Percentiles rank a stretch among this genome's conserved stretches.
phyloP scores from a whole-genome alignment of 2,329 filamentous ascomycete genomes.

The Seiridium unicorne region DNA sequence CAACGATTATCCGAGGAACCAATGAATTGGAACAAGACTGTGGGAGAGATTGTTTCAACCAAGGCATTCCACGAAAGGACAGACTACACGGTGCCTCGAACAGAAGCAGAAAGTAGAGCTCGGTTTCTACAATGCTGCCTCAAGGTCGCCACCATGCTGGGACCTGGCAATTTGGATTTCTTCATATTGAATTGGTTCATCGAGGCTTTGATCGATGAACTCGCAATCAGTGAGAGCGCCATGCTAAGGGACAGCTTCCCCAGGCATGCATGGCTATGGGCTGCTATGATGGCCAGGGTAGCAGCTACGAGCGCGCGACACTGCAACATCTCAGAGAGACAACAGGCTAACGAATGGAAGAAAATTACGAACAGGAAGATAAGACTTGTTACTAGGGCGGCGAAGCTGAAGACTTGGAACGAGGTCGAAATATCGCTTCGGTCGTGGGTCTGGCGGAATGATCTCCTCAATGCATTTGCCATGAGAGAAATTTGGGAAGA shows the following conservation, averaged over 20 bases:
- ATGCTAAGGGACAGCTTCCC: slow-evolving; percentile 19
- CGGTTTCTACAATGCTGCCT: slow-evolving; percentile 20
- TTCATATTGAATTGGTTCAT: slow-evolving; percentile 23
- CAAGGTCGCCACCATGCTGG: slow-evolving; percentile 17
- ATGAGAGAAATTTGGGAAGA: slow-evolving; percentile 23
- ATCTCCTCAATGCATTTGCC: slow-evolving; percentile 8
- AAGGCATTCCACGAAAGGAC: slow-evolving; percentile 11
- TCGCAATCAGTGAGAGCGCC: slow-evolving; percentile 16
- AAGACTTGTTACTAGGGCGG: slow-evolving; percentile 16
- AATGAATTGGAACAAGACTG: slow-evolving; percentile 14
- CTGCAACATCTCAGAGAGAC: slow-evolving; percentile 14
- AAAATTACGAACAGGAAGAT: slow-evolving; percentile 19
- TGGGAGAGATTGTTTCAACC: slow-evolving; percentile 13
- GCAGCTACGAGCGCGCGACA: slow-evolving; percentile 18
- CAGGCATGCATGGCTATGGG: slow-evolving; percentile 20
- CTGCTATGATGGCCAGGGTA: slow-evolving; percentile 19
- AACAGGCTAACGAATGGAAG: slow-evolving; percentile 21
- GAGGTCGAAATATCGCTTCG: slow-evolving; percentile 17
- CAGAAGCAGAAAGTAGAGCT: slow-evolving; percentile 18
- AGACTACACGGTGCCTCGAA: slow-evolving; percentile 13
- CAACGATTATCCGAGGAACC: slow-evolving; percentile 7
- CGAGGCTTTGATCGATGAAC: slow-evolving; percentile 20
- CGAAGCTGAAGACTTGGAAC: slow-evolving; percentile 18
- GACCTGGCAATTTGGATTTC: slow-evolving; percentile 16
- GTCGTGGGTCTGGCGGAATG: slow-evolving; percentile 10